These are phyloP conservation scores for Paecilomyces sp. DNA, from an alignment of 2,329 filamentous ascomycete species.

Conservation along the genomic window DNA sequence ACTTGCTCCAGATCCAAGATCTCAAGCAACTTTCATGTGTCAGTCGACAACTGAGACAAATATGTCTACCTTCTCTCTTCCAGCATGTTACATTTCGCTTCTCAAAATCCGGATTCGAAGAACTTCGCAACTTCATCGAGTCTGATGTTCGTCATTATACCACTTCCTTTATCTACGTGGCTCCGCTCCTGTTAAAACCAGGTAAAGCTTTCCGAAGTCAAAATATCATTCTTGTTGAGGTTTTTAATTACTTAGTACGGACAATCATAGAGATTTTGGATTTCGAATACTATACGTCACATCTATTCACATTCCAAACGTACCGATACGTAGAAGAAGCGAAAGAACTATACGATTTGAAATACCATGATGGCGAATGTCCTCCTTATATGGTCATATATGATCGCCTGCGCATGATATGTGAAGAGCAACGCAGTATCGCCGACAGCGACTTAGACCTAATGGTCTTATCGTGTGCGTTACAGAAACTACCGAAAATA, in stretches of 20 bases:
- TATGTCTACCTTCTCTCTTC: background rate
- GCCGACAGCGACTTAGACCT: background rate
- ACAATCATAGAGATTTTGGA: background rate
- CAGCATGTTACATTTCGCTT: background rate
- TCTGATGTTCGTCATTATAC: background rate
- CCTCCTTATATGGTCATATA: slow-evolving; percentile 1
- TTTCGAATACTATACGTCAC: background rate
- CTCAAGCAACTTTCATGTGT: background rate
- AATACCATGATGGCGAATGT: background rate
- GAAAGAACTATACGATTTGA: background rate
- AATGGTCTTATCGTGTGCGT: background rate
- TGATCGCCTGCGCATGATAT: background rate
- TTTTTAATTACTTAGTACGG: background rate
- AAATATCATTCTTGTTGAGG: background rate
- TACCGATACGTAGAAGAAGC: slow-evolving; percentile 7
- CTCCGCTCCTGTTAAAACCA: background rate
- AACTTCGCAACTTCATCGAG: background rate
- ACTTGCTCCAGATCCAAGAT: background rate
- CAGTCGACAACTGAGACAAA: background rate
- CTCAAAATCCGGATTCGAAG: background rate
- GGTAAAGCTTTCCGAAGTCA: background rate
- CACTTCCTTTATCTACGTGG: background rate
- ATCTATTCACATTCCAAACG: background rate
- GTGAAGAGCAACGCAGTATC: background rate
- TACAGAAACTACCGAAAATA: background rate